phyloP scores from a whole-genome alignment of 2,329 filamentous ascomycete genomes.

The Capronia epimyces region DNA sequence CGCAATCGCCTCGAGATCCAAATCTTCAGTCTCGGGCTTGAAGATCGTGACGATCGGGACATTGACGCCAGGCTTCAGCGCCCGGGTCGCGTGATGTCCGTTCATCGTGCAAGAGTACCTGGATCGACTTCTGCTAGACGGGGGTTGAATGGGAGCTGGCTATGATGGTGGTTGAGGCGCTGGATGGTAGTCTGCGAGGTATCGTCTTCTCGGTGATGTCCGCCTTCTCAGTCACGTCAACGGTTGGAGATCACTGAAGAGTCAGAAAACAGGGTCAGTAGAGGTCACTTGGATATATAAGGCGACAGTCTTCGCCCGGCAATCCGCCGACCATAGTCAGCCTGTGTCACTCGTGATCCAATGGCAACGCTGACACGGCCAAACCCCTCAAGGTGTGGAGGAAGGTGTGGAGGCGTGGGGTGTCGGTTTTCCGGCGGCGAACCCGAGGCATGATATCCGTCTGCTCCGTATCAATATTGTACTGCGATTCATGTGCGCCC shows the following conservation, averaged over 20 bases:
- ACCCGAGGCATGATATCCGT: no score
- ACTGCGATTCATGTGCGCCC: no score
- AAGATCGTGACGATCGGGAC: slow-evolving; percentile 73
- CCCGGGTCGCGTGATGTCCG: slow-evolving; percentile 18
- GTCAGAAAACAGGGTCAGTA: background rate
- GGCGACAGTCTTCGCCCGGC: slow-evolving; percentile 13
- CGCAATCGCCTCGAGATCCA: slow-evolving; percentile 59
- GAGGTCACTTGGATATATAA: slow-evolving; percentile 7
- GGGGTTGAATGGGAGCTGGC: background rate
- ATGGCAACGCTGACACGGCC: background rate
- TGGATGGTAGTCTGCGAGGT: background rate
- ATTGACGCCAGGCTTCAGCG: slow-evolving; percentile 52
- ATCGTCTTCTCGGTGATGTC: background rate
- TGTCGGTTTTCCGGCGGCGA: background rate
- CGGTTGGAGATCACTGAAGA: background rate
- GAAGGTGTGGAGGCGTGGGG: slow-evolving; percentile 15
- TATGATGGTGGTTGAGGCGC: no score
- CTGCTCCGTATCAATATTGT: no score
- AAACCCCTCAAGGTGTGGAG: slow-evolving; percentile 7
- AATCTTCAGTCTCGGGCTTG: slow-evolving; percentile 56
- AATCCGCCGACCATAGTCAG: slow-evolving; percentile 12
- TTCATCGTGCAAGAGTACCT: slow-evolving; percentile 15
- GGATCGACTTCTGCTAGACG: background rate
- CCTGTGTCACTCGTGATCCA: background rate
- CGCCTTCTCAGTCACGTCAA: background rate